Percentiles rank a stretch among this genome's conserved stretches.
Evolutionary conservation across 805 yeast genomes (phyloP).

Genomic region (Schwanniomyces pseudopolymorphus): DNA sequence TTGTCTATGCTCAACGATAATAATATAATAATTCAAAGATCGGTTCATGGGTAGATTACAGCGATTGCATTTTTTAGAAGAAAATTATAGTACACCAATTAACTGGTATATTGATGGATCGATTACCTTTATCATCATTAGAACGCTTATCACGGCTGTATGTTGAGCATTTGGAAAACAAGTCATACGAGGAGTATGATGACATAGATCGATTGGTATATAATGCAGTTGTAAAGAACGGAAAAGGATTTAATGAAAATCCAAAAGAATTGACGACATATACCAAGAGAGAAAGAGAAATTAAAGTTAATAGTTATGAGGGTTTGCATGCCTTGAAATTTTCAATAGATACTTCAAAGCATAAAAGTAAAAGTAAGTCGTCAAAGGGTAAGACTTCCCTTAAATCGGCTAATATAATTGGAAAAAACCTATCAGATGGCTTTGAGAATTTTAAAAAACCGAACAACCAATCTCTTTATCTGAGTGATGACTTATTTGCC

Average conservation of each 20-base stretch:
- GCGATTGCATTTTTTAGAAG: background rate
- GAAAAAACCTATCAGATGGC: constrained; percentile 18
- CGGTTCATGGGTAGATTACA: background rate
- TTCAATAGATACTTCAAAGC: constrained; percentile 3
- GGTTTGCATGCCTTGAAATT: constrained; percentile 8
- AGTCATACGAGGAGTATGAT: background rate
- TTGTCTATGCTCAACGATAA: background rate
- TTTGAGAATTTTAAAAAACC: constrained; percentile 11
- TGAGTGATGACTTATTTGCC: constrained; percentile 13
- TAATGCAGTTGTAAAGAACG: background rate
- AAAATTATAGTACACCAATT: background rate
- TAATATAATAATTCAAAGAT: background rate
- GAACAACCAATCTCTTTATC: constrained; percentile 11
- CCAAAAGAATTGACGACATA: constrained; percentile 32
- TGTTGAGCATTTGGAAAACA: background rate
- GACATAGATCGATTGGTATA: background rate
- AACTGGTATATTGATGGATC: background rate
- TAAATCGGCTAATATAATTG: constrained; percentile 10
- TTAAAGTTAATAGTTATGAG: constrained; percentile 9
- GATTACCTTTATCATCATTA: background rate
- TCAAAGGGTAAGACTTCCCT: background rate
- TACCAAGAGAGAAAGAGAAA: constrained; percentile 60
- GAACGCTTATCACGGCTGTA: background rate
- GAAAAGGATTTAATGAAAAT: constrained; percentile 1
- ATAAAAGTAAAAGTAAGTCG: background rate